These are phyloP conservation scores for Potentilla sterilis DNA, from an alignment of 306 rosid species.

Conservation along the genomic window DNA sequence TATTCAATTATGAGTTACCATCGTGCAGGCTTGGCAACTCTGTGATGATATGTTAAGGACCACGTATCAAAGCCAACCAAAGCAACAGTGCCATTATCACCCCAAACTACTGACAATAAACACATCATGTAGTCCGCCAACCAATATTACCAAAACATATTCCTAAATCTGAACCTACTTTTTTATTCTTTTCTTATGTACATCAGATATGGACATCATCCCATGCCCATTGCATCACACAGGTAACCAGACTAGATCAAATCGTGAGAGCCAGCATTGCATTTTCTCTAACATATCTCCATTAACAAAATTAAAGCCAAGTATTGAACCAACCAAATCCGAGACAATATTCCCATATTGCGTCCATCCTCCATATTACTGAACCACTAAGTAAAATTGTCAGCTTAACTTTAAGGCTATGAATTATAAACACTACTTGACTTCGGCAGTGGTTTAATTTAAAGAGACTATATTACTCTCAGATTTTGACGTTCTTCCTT, in stretches of 20 bases:
- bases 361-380: not conserved
- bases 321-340: not conserved
- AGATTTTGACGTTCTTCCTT: not conserved
- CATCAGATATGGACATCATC: not conserved
- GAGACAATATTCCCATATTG: not conserved
- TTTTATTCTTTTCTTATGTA: not conserved
- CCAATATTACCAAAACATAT: not conserved
- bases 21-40: not conserved
- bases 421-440: not conserved
- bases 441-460: not conserved
- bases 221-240: not conserved
- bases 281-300: not conserved
- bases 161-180: not conserved
- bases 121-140: not conserved
- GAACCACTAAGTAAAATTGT: not conserved
- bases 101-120: not conserved
- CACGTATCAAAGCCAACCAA: not conserved
- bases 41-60: not conserved
- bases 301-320: not conserved
- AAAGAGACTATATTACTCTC: not conserved
- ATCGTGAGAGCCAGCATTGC: not conserved
- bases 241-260: not conserved
- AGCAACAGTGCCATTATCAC: not conserved
- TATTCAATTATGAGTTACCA: not conserved
- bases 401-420: not conserved